Base-by-base conservation (phyloP, 106 monocot genomes). In the Dendrobium nobile region DNA sequence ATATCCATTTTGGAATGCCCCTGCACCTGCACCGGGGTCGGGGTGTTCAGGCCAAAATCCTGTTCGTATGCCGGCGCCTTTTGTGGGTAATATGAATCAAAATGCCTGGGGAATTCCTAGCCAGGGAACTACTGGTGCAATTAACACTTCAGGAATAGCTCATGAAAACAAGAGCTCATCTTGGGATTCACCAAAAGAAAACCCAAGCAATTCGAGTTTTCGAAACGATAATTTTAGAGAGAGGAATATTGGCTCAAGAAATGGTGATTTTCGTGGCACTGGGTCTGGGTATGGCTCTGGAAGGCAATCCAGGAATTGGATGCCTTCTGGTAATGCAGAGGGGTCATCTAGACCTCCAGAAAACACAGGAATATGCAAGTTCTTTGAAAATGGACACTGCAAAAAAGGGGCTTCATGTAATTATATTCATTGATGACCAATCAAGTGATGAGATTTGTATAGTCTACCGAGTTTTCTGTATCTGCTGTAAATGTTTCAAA, bases 1-100 rank as follows among this genome's bases (percentile, higher is more conserved):
- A 67, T 84, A 78, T 56, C 54, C 74, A 61, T 54, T n/a, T 43
- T 87, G 90, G 90, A 82, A 41, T 27, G 41, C 77, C 11, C 73
- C 75, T 54, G 45, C 54, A 2, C 84, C 81, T 27, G 41, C 73
- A 7, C 73, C 75, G 45, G 45, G 44, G 1, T 82, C 81, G n/a
- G 74, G 55, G 4, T n/a, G 64, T 79, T 15, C 84, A 59, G 79
- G 75, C 72, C 56, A 77, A 27, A 59, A 67, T 74, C 77, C 84
- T 40, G 45, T 48, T 27, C 27, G 43, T 10, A 79, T 58, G 79
- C 54, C 28, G 8, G 28, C 59, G n/a, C 79, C 81, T 61, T 27
- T 51, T 40, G 68, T 24, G 9, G 82, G 68, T 78, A 83, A 80
- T 73, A 54, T 74, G 54, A 85, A 80, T 81, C 83, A 79, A 48